These are phyloP conservation scores for Candida montana DNA, from an alignment of 805 yeast genomes.

Conservation along the genomic window DNA sequence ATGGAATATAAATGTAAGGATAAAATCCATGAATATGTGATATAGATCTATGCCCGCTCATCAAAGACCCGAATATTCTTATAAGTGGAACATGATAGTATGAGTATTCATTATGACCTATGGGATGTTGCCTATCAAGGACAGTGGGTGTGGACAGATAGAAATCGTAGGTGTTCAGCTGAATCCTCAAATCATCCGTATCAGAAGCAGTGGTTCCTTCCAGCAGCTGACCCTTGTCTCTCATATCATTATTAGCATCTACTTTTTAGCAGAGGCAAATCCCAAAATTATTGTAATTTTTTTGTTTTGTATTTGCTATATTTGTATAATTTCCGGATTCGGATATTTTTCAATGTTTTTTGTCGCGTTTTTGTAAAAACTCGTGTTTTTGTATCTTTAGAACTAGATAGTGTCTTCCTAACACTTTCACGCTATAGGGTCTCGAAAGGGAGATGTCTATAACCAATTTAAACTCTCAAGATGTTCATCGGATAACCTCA, in stretches of 20 bases:
- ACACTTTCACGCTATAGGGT: too few relatives aligned
- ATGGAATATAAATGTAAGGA: conserved; percentile 74
- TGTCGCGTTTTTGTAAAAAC: not conserved
- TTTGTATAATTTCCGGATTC: not conserved
- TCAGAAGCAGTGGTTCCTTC: conserved; percentile 1
- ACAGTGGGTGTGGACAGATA: conserved; percentile 53
- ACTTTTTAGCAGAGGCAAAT: not conserved
- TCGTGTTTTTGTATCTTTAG: not conserved
- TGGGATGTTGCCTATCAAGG: conserved; percentile 40
- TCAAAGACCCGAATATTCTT: conserved; percentile 68
- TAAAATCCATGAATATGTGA: conserved; percentile 80
- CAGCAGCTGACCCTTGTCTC: conserved; percentile 5
- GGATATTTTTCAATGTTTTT: not conserved
- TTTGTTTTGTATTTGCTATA: not conserved
- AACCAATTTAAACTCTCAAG: conserved; percentile 25
- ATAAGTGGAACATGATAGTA: conserved; percentile 63
- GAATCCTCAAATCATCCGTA: conserved; percentile 31
- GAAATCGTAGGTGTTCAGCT: conserved; percentile 60
- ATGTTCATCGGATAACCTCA: conserved; percentile 75
- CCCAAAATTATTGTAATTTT: not conserved
- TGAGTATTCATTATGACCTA: conserved; percentile 18
- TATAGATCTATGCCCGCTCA: conserved; percentile 51
- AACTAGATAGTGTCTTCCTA: too few relatives aligned
- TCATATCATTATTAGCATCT: conserved; percentile 5
- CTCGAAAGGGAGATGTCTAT: too few relatives aligned